Evolutionary conservation across 768 basidiomycete genomes (phyloP), one percentile per base, ranked within the genome.

Genomic region (Leccinum olivaceopallidum): DNA sequence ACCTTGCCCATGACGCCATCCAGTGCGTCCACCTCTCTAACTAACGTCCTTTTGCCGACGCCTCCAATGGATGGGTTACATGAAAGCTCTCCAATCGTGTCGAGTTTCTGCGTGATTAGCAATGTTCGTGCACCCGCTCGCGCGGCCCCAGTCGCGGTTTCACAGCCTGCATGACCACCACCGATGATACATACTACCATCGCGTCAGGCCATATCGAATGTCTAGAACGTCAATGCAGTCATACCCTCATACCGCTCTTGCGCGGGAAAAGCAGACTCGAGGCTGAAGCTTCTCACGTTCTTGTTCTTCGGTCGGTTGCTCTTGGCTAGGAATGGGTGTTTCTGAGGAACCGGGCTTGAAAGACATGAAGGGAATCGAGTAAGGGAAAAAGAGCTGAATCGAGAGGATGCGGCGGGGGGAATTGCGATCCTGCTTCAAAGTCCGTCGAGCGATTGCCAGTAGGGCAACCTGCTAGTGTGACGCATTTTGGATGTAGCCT

Each of bases 21-120:
- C 59, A 96, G 75, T 32, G 94, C 94, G 69, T 95, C 94, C 6
- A 96, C 86, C 72, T 96, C 94, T 48, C 89, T 80, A n/a, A 95
- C 92, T 30, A 96, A 78, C 0, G 89, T 94, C 20, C 94, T 94
- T 75, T 96, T 96, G 6, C 94, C 94, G 4, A 96, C 87, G 22
- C 93, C 93, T 7, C 94, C 94, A 60, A 95, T 89, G 2, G 91
- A 93, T 3, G 94, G 94, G 71, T 96, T 96, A 67, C 94, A 96
- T 22, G 92, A 94, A 67, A 96, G 77, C 62, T 85, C 86, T 36
- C 94, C 94, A 51, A 96, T 84, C 0, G 87, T 93, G 54, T 90
- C 87, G 16, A 92, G 69, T 56, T 83, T 87, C 72, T 94, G 93
- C 1, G 94, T 96, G 60, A 96, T 73, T 10, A 96, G 79, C 9